Evolutionary conservation across 805 yeast species (phyloP), one percentile per base, ranked within the genome.

Genomic region (Grigorovia humatica): DNA sequence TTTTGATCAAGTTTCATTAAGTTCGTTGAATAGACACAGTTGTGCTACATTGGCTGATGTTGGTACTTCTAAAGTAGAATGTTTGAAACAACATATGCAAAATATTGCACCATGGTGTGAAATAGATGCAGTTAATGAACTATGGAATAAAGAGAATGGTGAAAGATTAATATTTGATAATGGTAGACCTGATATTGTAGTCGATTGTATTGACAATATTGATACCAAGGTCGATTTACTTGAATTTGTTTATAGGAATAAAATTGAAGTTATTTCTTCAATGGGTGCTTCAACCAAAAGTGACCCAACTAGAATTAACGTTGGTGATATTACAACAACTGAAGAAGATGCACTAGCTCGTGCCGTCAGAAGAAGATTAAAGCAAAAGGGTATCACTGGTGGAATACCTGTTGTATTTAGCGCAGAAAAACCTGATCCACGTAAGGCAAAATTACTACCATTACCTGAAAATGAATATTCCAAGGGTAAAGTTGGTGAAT

Each of bases 221-320:
- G 96, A 91, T 60, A 90, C 98, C n/a, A 93, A 93, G 63, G 95
- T 90, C 29, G 99, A 93, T 61, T 72, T 93, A 49, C 71, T 93
- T 57, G 82, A 82, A 35, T 90, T 76, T 68, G 83, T 95, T 57
- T 72, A 82, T 63, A 73, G 75, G 17, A 70, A 80, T 45, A 67
- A 74, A 1, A 64, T 91, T 38, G 79, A 78, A n/a, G 85, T 89
- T 35, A 78, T 93, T 43, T 82, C 95, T 4, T 86, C 96, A 0
- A 95, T 95, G 81, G 99, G 99, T 29, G 98, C 99, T 0, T 96
- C 96, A 4, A 85, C 96, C 59, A 93, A 93, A 67, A 84, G 95
- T 49, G 99, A 93, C 65, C 95, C 98, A 12, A 84, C 97, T 2
- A 75, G 98, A 61, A 80, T 93, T 52, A 86, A 88, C 64, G 77